Evolutionary conservation across 169 alveolate species (phyloP).

Genomic region (Eimeria falciformis): DNA sequence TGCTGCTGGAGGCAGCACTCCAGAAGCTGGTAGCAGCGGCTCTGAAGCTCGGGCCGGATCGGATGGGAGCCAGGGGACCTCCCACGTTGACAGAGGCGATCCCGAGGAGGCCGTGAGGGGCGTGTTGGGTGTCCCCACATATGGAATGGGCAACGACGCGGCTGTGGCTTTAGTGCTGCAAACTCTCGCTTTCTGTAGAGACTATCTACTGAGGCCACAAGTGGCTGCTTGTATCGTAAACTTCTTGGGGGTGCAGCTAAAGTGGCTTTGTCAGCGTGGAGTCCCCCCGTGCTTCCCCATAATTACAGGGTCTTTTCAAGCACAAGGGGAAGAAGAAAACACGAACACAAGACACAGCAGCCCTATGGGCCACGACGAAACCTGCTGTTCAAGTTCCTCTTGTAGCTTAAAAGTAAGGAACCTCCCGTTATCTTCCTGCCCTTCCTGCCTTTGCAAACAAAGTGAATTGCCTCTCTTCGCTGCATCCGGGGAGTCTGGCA

Average conservation of each 20-base stretch:
- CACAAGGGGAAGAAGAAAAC: background rate
- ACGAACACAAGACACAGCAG: background rate
- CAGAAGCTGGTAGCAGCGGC: background rate
- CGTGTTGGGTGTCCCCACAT: background rate
- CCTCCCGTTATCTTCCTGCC: too few relatives aligned
- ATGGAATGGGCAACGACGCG: background rate
- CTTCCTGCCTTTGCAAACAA: too few relatives aligned
- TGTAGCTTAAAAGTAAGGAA: background rate
- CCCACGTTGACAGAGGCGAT: background rate
- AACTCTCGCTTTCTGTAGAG: background rate
- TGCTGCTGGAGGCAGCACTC: background rate
- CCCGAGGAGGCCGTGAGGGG: background rate
- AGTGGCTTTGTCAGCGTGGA: background rate
- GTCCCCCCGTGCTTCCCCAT: background rate
- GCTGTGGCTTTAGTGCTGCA: background rate
- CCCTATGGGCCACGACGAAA: background rate
- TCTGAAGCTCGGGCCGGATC: background rate
- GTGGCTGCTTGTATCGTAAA: background rate
- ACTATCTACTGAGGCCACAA: background rate
- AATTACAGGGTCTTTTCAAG: background rate
- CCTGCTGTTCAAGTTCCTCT: too few relatives aligned
- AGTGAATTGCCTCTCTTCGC: too few relatives aligned
- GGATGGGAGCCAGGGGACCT: background rate
- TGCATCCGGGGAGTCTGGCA: too few relatives aligned
- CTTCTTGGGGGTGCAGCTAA: constrained; percentile 4